phyloP scores from a whole-genome alignment of 805 yeast genomes.

The Nadsonia fulvescens region DNA sequence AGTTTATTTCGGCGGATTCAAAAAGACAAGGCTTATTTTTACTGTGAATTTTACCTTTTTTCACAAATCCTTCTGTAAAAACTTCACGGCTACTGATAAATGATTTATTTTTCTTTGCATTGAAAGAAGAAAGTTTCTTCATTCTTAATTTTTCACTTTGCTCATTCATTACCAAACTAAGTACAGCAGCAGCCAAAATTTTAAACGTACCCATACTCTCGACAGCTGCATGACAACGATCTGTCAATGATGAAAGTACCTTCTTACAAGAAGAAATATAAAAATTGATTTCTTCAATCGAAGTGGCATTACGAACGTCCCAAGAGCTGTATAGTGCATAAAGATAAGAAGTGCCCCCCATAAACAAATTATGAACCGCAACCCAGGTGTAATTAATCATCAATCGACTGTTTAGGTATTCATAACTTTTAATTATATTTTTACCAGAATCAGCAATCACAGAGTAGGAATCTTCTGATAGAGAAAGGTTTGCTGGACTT shows the following conservation, averaged over 20 bases:
- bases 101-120: too few relatives aligned
- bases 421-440: constrained; percentile 47
- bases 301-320: constrained; percentile 29
- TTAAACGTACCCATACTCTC: constrained; percentile 58
- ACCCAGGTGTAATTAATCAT: constrained; percentile 81
- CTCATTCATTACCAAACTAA: too few relatives aligned
- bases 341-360: constrained; percentile 75
- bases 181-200: constrained; percentile 50
- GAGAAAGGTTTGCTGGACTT: constrained; percentile 46
- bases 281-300: constrained; percentile 32
- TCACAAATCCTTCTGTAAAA: too few relatives aligned
- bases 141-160: too few relatives aligned
- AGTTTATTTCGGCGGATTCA: too few relatives aligned
- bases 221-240: constrained; percentile 62
- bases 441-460: constrained; percentile 45
- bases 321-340: constrained; percentile 58
- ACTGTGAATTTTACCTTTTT: too few relatives aligned
- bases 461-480: constrained; percentile 34
- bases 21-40: too few relatives aligned
- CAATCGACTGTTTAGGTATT: constrained; percentile 34
- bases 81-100: too few relatives aligned
- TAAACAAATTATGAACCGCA: constrained; percentile 72
- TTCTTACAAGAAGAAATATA: constrained; percentile 25
- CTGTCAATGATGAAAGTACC: constrained; percentile 42
- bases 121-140: too few relatives aligned